Evolutionary conservation across 106 monocot genomes (phyloP), one percentile per base, ranked within the genome.

Genomic region (Narthecium ossifragum): DNA sequence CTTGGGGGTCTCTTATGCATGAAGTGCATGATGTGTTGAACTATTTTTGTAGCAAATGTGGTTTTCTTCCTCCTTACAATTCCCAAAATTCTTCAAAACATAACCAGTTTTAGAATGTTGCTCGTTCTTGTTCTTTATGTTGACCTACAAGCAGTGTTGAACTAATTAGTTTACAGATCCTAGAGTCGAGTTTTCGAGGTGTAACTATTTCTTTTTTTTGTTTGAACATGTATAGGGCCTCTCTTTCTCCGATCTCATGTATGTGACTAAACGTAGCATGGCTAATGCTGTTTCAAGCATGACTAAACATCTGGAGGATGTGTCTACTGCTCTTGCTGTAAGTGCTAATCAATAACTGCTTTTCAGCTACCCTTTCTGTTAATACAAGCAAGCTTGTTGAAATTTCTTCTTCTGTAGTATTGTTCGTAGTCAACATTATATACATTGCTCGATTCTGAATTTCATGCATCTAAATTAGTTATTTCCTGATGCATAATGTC

Each of bases 201-300:
- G 23, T 40, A 26, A 56, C 26, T 37, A 53, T 46, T 51, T 12
- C 54, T 53, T 47, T 58, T 47, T 46, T 47, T 10, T 51, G 26
- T 60, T 52, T 58, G 31, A 46, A 39, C 3, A 51, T 63, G 4
- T 27, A 9, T 46, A 96, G 90, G 96, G 96, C 2, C 27, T 79
- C 27, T 90, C 86, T 8, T 77, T 96, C 34, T 84, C 90, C 26
- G 84, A 84, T 59, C 76, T 96, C 14, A 90, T 90, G 86, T 96
- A 90, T 76, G 90, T 96, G 32, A 96, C 96, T 6, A 96, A 90
- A 41, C 72, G 63, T 0, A 96, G 79, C 74, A 90, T 96, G 96
- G 68, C 83, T n/a, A 86, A 73, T 74, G 96, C 90, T 68, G 96
- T 96, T 56, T 72, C 80, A 65, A 81, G 71, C 70, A 90, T 96